Evolutionary conservation across 192 early-diverging fungal species (phyloP).

Genomic region (Backusella liffmaniae): DNA sequence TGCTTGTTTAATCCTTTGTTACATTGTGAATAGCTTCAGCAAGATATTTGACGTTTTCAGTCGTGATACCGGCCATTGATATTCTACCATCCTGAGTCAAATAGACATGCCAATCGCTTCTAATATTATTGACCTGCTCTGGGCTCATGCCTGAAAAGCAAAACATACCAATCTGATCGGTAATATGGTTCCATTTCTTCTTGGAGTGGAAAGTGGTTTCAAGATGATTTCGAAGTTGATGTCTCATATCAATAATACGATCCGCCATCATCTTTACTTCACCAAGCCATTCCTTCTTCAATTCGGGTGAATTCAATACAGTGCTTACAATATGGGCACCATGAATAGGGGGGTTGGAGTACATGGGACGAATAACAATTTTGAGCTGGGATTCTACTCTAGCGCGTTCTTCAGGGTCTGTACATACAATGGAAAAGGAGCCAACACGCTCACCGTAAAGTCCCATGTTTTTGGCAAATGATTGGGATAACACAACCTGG

Average conservation of each 20-base stretch:
- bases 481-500: constrained; percentile 85
- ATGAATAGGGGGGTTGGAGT: constrained; percentile 93
- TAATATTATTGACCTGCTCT: constrained; percentile 83
- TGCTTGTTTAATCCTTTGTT: constrained; percentile 54
- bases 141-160: constrained; percentile 90
- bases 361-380: constrained; percentile 94
- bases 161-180: constrained; percentile 95
- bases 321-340: constrained; percentile 90
- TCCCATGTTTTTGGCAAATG: constrained; percentile 99
- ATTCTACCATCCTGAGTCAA: constrained; percentile 94
- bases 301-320: constrained; percentile 74
- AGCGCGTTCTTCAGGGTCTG: constrained; percentile 69
- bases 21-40: constrained; percentile 94
- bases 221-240: constrained; percentile 69
- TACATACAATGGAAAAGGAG: constrained; percentile 81
- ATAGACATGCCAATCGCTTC: constrained; percentile 88
- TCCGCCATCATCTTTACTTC: constrained; percentile 96
- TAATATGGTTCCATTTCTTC: constrained; percentile 85
- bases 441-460: constrained; percentile 97
- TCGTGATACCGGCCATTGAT: constrained; percentile 93
- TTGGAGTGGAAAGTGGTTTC: constrained; percentile 76
- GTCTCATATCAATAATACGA: constrained; percentile 90
- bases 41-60: constrained; percentile 91
- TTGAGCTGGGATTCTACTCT: constrained; percentile 90
- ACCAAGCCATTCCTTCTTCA: constrained; percentile 81